Conservation (phyloP, 148 eudicot genomes). For the Mesembryanthemum crystallinum region DNA sequence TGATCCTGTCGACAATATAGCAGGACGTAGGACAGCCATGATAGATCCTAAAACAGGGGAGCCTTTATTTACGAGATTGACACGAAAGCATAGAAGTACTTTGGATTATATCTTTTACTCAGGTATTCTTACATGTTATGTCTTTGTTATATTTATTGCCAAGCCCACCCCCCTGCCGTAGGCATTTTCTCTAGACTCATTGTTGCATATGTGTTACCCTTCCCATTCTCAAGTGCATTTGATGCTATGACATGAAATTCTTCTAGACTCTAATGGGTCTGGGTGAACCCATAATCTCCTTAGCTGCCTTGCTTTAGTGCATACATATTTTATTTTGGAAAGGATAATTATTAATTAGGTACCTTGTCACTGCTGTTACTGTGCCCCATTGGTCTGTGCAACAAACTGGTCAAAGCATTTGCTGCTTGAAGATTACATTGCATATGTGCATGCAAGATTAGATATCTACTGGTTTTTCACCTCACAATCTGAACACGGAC, state of each 20-base stretch:
- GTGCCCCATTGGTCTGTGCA: background rate
- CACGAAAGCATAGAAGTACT: conserved; percentile 59
- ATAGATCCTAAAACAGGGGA: conserved; percentile 12
- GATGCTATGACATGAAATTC: too few species aligned
- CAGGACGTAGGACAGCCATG: conserved; percentile 2
- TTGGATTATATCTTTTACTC: conserved; percentile 87
- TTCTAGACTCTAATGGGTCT: background rate
- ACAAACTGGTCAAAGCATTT: background rate
- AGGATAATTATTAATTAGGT: too few species aligned
- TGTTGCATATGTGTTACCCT: background rate
- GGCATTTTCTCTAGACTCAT: background rate
- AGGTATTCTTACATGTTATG: conserved; percentile 39
- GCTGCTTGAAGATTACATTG: background rate
- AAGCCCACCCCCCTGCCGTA: background rate
- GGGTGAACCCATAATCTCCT: background rate
- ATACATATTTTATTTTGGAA: too few species aligned
- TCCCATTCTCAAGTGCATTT: background rate
- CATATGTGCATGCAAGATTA: background rate
- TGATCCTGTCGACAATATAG: conserved; percentile 9
- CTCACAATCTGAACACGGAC: background rate
- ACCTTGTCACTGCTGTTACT: too few species aligned
- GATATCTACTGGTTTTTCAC: background rate
- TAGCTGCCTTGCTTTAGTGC: too few species aligned
- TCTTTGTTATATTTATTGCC: conserved; percentile 3
- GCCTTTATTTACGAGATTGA: conserved; percentile 59